A percentile compares a stretch with the other conserved stretches of the same genome.
Evolutionary conservation across 2,329 filamentous ascomycete genomes (phyloP).

Genomic region (Pseudogymnoascus sp.): DNA sequence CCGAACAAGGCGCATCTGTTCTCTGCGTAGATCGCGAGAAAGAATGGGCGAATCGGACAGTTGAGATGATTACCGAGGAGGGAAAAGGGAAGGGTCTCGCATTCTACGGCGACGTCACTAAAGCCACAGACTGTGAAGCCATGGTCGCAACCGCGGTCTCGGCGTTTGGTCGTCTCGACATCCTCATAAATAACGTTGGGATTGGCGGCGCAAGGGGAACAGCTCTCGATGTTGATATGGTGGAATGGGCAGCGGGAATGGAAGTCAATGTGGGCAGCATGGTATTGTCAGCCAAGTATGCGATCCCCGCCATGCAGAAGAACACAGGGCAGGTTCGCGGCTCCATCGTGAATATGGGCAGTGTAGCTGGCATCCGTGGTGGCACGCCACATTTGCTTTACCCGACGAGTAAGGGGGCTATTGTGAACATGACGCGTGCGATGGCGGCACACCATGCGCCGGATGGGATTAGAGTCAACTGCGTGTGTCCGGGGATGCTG

Average conservation of each 20-base stretch:
- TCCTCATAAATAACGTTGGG: constrained; percentile 60
- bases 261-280: constrained; percentile 59
- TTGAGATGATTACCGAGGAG: constrained; percentile 36
- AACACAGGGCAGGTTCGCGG: constrained; percentile 42
- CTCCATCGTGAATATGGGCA: constrained; percentile 55
- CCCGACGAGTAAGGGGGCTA: constrained; percentile 40
- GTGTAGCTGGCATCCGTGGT: constrained; percentile 48
- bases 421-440: constrained; percentile 48
- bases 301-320: constrained; percentile 51
- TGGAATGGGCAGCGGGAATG: constrained; percentile 48
- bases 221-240: constrained; percentile 54
- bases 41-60: constrained; percentile 43
- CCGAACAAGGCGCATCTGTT: constrained; percentile 50
- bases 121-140: constrained; percentile 32
- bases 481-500: constrained; percentile 47
- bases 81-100: constrained; percentile 37
- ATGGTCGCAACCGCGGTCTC: constrained; percentile 35
- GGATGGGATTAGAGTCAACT: constrained; percentile 46
- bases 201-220: constrained; percentile 52
- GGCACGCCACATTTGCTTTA: constrained; percentile 40
- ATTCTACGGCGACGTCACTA: constrained; percentile 48
- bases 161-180: constrained; percentile 50
- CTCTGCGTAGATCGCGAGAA: constrained; percentile 47
- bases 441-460: constrained; percentile 47
- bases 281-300: constrained; percentile 56